Evolutionary conservation across 805 yeast species (phyloP).

Genomic region (Torulaspora franciscae): DNA sequence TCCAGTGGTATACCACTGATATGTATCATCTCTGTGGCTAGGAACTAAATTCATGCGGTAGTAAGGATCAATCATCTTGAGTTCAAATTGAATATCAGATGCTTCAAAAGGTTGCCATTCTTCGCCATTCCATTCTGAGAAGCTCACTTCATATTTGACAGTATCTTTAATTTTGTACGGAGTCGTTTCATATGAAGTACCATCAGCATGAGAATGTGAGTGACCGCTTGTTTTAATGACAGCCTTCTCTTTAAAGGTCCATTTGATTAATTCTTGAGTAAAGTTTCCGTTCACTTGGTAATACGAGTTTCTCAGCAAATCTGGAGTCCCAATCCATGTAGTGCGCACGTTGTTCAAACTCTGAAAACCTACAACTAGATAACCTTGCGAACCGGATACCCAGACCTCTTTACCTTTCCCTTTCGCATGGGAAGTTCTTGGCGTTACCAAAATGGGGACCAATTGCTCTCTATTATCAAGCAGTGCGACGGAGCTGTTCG

Average conservation of each 20-base stretch:
- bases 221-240: constrained; percentile 54
- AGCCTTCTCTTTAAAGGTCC: constrained; percentile 71
- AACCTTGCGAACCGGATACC: constrained; percentile 79
- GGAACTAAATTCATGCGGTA: constrained; percentile 65
- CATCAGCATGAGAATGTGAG: constrained; percentile 49
- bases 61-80: constrained; percentile 91
- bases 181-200: constrained; percentile 38
- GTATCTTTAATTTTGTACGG: constrained; percentile 74
- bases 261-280: constrained; percentile 46
- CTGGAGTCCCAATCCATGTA: constrained; percentile 71
- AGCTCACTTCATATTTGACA: constrained; percentile 47
- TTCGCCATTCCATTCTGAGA: constrained; percentile 48
- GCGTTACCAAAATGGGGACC: constrained; percentile 64
- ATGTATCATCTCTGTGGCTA: constrained; percentile 38
- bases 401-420: constrained; percentile 51
- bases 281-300: constrained; percentile 37
- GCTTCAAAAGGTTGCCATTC: constrained; percentile 66
- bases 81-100: constrained; percentile 72
- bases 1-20: constrained; percentile 48
- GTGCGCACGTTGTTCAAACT: constrained; percentile 72
- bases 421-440: constrained; percentile 58
- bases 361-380: constrained; percentile 72
- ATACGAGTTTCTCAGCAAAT: constrained; percentile 43
- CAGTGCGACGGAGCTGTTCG: constrained; percentile 59
- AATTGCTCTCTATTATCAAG: constrained; percentile 63